These are phyloP conservation scores for Ophiostoma himal-ulmi DNA, from an alignment of 2,329 filamentous ascomycete species.

Conservation along the genomic window DNA sequence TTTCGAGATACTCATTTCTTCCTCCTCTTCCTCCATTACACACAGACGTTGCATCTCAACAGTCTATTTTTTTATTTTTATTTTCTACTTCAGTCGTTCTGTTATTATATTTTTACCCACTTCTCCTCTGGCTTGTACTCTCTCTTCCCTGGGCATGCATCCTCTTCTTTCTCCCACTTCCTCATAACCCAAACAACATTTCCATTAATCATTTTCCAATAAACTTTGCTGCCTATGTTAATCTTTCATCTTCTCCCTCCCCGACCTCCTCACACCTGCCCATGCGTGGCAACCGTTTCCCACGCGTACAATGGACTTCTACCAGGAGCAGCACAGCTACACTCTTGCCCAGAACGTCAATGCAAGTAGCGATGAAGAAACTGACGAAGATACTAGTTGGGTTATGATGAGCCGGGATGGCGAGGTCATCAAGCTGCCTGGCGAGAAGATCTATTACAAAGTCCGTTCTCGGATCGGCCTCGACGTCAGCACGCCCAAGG, in stretches of 20 bases:
- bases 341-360: constrained; percentile 38
- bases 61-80: constrained; percentile 4
- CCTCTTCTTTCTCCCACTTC: constrained; percentile 24
- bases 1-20: neutral
- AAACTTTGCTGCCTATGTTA: constrained; percentile 11
- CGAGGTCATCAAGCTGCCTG: constrained; percentile 76
- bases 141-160: constrained; percentile 11
- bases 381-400: constrained; percentile 62
- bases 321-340: constrained; percentile 34
- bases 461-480: constrained; percentile 74
- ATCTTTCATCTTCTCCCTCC: constrained; percentile 12
- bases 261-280: constrained; percentile 15
- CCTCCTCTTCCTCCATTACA: neutral
- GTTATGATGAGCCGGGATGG: constrained; percentile 76
- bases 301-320: constrained; percentile 25
- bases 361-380: constrained; percentile 39
- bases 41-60: constrained; percentile 1
- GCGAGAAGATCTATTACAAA: constrained; percentile 74
- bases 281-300: constrained; percentile 7
- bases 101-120: constrained; percentile 16
- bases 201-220: neutral
- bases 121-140: constrained; percentile 19
- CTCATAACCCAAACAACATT: constrained; percentile 1
- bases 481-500: constrained; percentile 64
- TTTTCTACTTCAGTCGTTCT: constrained; percentile 7